These are phyloP conservation scores for Fusarium sp. DNA, from an alignment of 2,329 filamentous ascomycete species.

Conservation along the genomic window DNA sequence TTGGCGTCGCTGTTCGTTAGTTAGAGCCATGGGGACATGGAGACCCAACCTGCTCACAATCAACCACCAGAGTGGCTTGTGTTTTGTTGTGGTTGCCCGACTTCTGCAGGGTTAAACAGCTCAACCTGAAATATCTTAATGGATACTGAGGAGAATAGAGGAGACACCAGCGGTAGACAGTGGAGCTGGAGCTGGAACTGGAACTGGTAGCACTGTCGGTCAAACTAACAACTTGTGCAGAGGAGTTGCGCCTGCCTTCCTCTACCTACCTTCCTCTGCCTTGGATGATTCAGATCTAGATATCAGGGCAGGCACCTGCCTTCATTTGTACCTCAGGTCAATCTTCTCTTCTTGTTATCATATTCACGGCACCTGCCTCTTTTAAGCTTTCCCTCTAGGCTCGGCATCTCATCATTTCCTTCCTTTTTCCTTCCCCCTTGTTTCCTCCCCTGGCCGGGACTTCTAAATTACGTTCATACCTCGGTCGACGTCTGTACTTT, in stretches of 20 bases:
- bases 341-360: constrained; percentile 2
- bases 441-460: constrained; percentile 21
- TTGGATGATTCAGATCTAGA: constrained; percentile 2
- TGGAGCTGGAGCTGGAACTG: constrained; percentile 36
- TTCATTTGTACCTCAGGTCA: background rate
- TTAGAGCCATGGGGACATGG: constrained; percentile 27
- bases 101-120: constrained; percentile 41
- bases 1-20: constrained; percentile 21
- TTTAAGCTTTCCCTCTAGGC: constrained; percentile 5
- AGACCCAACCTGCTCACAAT: constrained; percentile 34
- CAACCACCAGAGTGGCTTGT: constrained; percentile 42
- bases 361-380: constrained; percentile 26
- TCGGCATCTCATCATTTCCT: background rate
- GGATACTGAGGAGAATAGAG: constrained; percentile 23
- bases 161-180: constrained; percentile 31
- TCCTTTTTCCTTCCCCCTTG: constrained; percentile 4
- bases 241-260: constrained; percentile 10
- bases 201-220: constrained; percentile 25
- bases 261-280: background rate
- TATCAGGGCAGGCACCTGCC: constrained; percentile 9
- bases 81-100: constrained; percentile 36
- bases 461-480: constrained; percentile 34
- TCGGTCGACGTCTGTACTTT: constrained; percentile 14
- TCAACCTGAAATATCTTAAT: constrained; percentile 32
- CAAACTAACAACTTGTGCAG: constrained; percentile 13